These are phyloP conservation scores for Blastomyces percursus DNA, from an alignment of 2,329 filamentous ascomycete species.

Conservation along the genomic window DNA sequence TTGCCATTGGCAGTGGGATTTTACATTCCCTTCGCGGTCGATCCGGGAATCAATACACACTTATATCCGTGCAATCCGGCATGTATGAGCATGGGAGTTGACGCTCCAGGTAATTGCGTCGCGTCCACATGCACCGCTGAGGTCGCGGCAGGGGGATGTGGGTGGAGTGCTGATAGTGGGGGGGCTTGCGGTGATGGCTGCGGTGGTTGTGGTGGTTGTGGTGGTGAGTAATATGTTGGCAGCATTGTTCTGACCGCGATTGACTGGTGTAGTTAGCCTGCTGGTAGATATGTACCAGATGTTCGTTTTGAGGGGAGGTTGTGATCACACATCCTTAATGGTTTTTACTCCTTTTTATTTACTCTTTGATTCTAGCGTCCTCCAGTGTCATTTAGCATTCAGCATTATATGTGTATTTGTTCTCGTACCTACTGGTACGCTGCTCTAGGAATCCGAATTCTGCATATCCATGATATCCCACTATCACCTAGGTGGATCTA, in stretches of 20 bases:
- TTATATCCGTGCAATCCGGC: conserved; percentile 37
- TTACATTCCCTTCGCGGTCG: conserved; percentile 39
- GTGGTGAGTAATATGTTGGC: conserved; percentile 20
- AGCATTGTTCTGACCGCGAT: neutral
- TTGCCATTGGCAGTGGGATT: conserved; percentile 36
- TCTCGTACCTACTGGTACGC: neutral
- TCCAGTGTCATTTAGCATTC: neutral
- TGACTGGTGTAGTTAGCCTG: neutral
- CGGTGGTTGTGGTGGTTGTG: conserved; percentile 26
- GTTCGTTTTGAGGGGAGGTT: neutral
- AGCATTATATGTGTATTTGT: neutral
- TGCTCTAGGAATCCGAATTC: neutral
- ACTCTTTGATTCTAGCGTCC: neutral
- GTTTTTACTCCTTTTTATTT: neutral
- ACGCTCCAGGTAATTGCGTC: conserved; percentile 38
- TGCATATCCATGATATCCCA: neutral
- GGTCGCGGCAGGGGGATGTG: conserved; percentile 35
- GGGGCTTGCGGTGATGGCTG: conserved; percentile 27
- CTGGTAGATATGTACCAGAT: neutral
- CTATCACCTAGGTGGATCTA: neutral
- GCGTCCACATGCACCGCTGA: conserved; percentile 34
- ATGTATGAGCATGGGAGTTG: conserved; percentile 33
- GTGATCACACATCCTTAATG: neutral
- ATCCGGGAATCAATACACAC: conserved; percentile 31
- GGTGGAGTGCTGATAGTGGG: conserved; percentile 19